Percentiles rank a stretch among this genome's conserved stretches.
These are phyloP conservation scores for Neocatenulostroma microsporum DNA, from an alignment of 2,329 filamentous ascomycete genomes.

Conservation along the genomic window DNA sequence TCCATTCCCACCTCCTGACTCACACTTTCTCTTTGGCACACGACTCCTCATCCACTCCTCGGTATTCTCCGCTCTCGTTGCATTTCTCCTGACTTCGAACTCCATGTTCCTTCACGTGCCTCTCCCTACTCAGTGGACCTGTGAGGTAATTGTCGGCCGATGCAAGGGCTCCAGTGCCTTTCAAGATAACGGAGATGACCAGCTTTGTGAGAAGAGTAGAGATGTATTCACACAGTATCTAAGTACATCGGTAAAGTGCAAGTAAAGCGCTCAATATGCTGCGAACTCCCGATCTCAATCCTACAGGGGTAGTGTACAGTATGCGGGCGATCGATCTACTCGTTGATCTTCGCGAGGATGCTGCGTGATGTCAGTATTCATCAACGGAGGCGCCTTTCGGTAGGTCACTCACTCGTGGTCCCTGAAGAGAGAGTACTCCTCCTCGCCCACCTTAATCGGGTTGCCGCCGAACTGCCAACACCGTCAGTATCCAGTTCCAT, in stretches of 20 bases:
- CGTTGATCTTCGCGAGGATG: slow-evolving; percentile 98
- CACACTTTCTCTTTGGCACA: no score
- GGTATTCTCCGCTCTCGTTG: background rate
- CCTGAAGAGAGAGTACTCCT: slow-evolving; percentile 92
- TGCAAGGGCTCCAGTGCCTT: no score
- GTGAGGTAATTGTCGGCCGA: no score
- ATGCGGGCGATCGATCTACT: slow-evolving; percentile 48
- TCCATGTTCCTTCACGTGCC: no score
- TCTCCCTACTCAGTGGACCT: background rate
- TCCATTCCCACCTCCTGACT: no score
- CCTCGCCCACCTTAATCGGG: slow-evolving; percentile 93
- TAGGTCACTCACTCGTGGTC: slow-evolving; percentile 80
- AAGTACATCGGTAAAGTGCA: slow-evolving; percentile 11
- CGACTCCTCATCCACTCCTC: no score
- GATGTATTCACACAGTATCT: slow-evolving; percentile 15
- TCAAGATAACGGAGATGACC: background rate
- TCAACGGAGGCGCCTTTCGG: background rate
- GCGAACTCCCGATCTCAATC: slow-evolving; percentile 3
- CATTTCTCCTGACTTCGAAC: no score
- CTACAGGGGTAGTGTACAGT: slow-evolving; percentile 13
- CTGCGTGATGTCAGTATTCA: slow-evolving; percentile 41
- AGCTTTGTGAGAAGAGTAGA: slow-evolving; percentile 11
- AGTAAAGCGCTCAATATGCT: slow-evolving; percentile 12
- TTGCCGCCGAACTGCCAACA: slow-evolving; percentile 74
- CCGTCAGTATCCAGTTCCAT: slow-evolving; percentile 1